phyloP scores from a whole-genome alignment of 169 alveolate species.

The Plasmodium knowlesi region DNA sequence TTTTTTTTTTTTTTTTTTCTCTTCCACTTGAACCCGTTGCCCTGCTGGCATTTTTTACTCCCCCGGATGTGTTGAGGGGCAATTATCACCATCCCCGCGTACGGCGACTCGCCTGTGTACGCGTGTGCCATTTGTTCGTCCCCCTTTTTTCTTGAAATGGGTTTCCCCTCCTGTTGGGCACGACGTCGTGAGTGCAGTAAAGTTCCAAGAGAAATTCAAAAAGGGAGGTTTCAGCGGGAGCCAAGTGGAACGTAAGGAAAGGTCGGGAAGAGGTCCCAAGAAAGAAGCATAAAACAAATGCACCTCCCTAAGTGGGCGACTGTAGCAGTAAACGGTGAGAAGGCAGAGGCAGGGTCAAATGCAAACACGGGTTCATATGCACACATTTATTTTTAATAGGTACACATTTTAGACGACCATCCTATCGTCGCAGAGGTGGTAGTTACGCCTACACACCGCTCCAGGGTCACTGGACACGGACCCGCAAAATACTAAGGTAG shows the following conservation, averaged over 20 bases:
- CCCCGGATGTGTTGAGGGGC: not conserved
- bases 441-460: not conserved
- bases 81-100: not conserved
- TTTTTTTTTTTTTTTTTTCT: not conserved
- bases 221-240: not conserved
- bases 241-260: not conserved
- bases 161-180: not conserved
- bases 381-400: not conserved
- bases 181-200: not conserved
- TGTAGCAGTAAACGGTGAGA: not conserved
- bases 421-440: not conserved
- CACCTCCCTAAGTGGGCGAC: not conserved
- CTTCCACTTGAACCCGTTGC: not conserved
- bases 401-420: not conserved
- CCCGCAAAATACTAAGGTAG: slow-evolving; percentile 18
- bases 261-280: not conserved
- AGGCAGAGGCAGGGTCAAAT: not conserved
- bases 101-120: not conserved
- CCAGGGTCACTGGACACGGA: not conserved
- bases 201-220: not conserved
- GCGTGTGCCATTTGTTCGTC: not conserved
- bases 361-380: not conserved
- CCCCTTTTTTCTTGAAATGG: not conserved
- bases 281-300: not conserved
- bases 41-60: not conserved